A percentile compares a stretch with the other conserved stretches of the same genome.
phyloP scores from a whole-genome alignment of 2,329 filamentous ascomycete species.

The Claviceps capensis region DNA sequence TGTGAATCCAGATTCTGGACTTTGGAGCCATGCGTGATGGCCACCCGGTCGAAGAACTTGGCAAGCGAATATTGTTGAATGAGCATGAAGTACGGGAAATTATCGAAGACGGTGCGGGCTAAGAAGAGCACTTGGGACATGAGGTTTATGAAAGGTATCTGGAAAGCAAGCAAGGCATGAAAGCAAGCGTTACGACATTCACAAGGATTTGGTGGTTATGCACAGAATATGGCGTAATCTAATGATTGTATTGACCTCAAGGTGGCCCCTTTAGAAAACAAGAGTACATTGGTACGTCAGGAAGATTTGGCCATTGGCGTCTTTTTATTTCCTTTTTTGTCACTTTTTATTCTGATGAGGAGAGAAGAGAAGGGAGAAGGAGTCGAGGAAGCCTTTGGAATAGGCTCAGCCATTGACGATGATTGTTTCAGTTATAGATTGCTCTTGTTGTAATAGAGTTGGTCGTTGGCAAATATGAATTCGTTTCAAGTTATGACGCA shows the following conservation, averaged over 20 bases:
- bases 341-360: no score
- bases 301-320: no score
- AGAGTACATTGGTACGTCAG: no score
- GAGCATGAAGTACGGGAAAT: slow-evolving; percentile 38
- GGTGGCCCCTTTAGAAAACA: neutral
- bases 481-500: no score
- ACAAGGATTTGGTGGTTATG: neutral
- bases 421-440: no score
- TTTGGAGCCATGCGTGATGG: slow-evolving; percentile 91
- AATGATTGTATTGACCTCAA: slow-evolving; percentile 1
- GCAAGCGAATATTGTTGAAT: slow-evolving; percentile 60
- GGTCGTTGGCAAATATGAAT: no score
- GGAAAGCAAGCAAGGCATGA: neutral
- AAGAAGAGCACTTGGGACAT: neutral
- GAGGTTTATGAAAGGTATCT: neutral
- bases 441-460: no score
- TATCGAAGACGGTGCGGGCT: slow-evolving; percentile 28
- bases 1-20: slow-evolving; percentile 63
- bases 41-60: slow-evolving; percentile 60
- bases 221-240: neutral
- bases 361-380: no score
- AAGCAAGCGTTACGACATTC: slow-evolving; percentile 2
- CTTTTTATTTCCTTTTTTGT: no score
- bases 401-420: no score
- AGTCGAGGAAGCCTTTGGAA: no score